A percentile compares a stretch with the other conserved stretches of the same genome.
Conservation (phyloP, 2,329 filamentous ascomycete species). For the Phyllosticta capitalensis region DNA sequence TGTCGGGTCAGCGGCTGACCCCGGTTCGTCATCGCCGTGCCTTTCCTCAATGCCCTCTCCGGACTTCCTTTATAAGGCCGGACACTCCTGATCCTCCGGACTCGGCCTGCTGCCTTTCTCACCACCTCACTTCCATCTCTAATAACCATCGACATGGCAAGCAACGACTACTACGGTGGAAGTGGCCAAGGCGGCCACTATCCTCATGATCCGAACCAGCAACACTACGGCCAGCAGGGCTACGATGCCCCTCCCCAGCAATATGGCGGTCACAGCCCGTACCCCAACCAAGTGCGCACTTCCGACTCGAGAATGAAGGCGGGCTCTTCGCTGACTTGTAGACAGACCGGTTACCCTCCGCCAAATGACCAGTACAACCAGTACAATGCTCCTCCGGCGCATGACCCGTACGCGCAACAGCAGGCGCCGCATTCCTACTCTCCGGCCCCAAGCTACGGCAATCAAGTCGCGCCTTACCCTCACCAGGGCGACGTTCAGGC, state of each 20-base stretch:
- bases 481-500: background rate
- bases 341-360: constrained; percentile 21
- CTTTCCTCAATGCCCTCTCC: background rate
- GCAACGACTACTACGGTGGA: constrained; percentile 27
- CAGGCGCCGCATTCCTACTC: constrained; percentile 13
- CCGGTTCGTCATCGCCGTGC: background rate
- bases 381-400: constrained; percentile 10
- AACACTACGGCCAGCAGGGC: background rate
- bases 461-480: constrained; percentile 5
- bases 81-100: background rate
- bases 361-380: constrained; percentile 23
- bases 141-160: constrained; percentile 19
- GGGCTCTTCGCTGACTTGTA: background rate
- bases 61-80: background rate
- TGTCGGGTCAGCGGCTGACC: background rate
- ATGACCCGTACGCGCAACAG: constrained; percentile 17
- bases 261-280: constrained; percentile 16
- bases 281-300: constrained; percentile 18
- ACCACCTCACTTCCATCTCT: too few species aligned
- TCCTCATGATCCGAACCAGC: constrained; percentile 9
- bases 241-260: constrained; percentile 15
- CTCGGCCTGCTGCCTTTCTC: background rate
- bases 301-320: background rate
- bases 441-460: constrained; percentile 9
- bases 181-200: constrained; percentile 15